Evolutionary conservation across 768 basidiomycete species (phyloP).

Genomic region (Tylopilus vinaceipallidus): DNA sequence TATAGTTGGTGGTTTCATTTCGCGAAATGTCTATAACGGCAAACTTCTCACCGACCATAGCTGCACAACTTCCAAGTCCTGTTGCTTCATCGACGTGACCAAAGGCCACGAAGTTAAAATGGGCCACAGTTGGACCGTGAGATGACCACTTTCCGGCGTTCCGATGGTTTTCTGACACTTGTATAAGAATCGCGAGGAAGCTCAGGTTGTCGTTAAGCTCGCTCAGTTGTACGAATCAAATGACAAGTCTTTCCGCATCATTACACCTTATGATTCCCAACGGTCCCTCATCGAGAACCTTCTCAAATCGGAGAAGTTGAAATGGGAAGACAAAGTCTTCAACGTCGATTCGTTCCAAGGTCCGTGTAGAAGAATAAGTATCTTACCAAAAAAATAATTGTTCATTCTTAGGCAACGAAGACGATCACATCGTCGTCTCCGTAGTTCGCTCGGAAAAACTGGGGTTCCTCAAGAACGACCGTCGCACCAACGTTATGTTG

Average conservation of each 20-base stretch:
- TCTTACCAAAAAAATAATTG: too few relatives aligned
- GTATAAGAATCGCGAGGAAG: constrained; percentile 59
- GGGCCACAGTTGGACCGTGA: constrained; percentile 38
- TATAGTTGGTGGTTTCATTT: constrained; percentile 70
- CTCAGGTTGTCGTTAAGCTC: constrained; percentile 49
- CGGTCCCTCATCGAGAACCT: constrained; percentile 51
- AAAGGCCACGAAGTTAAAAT: constrained; percentile 29
- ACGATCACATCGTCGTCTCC: constrained; percentile 70
- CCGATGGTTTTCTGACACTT: constrained; percentile 4
- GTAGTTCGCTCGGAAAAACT: constrained; percentile 54
- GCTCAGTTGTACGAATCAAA: constrained; percentile 48
- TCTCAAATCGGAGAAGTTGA: constrained; percentile 46
- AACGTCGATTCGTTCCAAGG: constrained; percentile 84
- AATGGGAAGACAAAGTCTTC: constrained; percentile 66
- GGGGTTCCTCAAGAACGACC: constrained; percentile 63
- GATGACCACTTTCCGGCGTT: background rate
- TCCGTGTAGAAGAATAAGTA: constrained; percentile 25
- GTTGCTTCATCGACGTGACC: constrained; percentile 39
- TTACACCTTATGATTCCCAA: constrained; percentile 81
- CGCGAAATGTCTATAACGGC: constrained; percentile 55
- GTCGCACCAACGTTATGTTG: constrained; percentile 84
- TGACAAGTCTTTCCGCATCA: constrained; percentile 53
- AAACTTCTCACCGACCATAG: constrained; percentile 58
- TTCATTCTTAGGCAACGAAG: constrained; percentile 78
- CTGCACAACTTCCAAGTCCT: constrained; percentile 33